A percentile compares a stretch with the other conserved stretches of the same genome.
Evolutionary conservation across 2,329 filamentous ascomycete genomes (phyloP).

Genomic region (Paecilomyces variotii): DNA sequence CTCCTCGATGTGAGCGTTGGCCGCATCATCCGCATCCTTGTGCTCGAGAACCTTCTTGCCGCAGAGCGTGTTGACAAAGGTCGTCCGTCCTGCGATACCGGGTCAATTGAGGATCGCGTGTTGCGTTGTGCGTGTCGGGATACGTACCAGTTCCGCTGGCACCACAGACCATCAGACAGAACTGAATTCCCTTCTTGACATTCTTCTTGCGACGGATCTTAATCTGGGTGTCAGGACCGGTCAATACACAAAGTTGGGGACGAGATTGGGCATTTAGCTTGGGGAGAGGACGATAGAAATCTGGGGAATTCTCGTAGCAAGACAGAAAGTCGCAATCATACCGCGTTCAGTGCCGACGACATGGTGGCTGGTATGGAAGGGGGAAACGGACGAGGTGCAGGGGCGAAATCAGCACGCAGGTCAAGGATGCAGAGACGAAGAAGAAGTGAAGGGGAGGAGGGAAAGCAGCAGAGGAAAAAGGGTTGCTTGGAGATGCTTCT

Average conservation of each 20-base stretch:
- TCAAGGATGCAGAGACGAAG: slow-evolving; percentile 12
- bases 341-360: slow-evolving; percentile 47
- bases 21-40: slow-evolving; percentile 88
- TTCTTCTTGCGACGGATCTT: slow-evolving; percentile 99
- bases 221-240: slow-evolving; percentile 46
- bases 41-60: slow-evolving; percentile 83
- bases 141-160: slow-evolving; percentile 89
- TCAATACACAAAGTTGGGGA: neutral
- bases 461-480: slow-evolving; percentile 9
- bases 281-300: slow-evolving; percentile 12
- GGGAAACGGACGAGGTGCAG: neutral
- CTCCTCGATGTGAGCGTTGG: slow-evolving; percentile 84
- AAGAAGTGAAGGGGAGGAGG: slow-evolving; percentile 7
- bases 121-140: slow-evolving; percentile 3
- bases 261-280: slow-evolving; percentile 6
- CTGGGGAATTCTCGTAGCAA: slow-evolving; percentile 15
- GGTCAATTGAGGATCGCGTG: neutral
- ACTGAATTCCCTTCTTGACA: slow-evolving; percentile 99
- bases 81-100: slow-evolving; percentile 67
- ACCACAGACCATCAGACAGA: slow-evolving; percentile 99
- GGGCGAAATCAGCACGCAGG: neutral
- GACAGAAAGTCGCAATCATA: slow-evolving; percentile 30
- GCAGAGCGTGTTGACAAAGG: slow-evolving; percentile 99
- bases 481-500: slow-evolving; percentile 8
- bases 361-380: slow-evolving; percentile 29